phyloP scores from a whole-genome alignment of 139 green algal species.

The Haematococcus lacustris region DNA sequence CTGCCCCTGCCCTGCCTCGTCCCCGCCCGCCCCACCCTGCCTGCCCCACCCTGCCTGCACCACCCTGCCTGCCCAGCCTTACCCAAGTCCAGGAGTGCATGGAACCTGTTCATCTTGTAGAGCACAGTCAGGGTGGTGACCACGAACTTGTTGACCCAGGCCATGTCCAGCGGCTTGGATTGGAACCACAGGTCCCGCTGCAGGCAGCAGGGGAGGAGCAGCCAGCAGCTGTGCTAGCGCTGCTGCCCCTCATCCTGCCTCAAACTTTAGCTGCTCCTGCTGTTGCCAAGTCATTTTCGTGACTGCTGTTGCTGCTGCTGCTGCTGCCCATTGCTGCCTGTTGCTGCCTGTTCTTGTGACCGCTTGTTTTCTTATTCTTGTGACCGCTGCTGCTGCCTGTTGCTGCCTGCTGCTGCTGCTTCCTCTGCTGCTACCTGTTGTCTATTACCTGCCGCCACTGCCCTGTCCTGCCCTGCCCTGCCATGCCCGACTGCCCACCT shows the following conservation, averaged over 20 bases:
- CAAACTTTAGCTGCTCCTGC: neutral
- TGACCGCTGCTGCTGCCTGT: neutral
- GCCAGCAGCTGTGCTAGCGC: neutral
- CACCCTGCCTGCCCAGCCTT: too few relatives aligned
- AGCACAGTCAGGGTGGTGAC: conserved; percentile 24
- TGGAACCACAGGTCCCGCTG: conserved; percentile 41
- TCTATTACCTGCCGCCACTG: neutral
- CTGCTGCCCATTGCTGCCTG: neutral
- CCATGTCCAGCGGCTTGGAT: conserved; percentile 31
- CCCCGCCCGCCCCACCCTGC: too few relatives aligned
- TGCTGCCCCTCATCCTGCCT: too few relatives aligned
- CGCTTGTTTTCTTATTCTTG: neutral
- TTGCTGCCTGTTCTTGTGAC: neutral
- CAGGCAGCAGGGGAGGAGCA: neutral
- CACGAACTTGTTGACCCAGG: conserved; percentile 25
- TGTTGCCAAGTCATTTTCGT: neutral
- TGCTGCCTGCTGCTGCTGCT: neutral
- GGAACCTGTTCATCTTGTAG: conserved; percentile 27
- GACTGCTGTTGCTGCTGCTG: neutral
- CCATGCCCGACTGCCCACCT: conserved; percentile 8
- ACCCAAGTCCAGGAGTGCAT: conserved; percentile 26
- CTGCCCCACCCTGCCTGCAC: too few relatives aligned
- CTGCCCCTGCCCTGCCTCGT: too few relatives aligned
- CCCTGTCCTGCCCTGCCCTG: neutral
- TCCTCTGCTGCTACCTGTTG: neutral